phyloP scores from a whole-genome alignment of 2,329 filamentous ascomycete genomes.

The Didymella lethalis region DNA sequence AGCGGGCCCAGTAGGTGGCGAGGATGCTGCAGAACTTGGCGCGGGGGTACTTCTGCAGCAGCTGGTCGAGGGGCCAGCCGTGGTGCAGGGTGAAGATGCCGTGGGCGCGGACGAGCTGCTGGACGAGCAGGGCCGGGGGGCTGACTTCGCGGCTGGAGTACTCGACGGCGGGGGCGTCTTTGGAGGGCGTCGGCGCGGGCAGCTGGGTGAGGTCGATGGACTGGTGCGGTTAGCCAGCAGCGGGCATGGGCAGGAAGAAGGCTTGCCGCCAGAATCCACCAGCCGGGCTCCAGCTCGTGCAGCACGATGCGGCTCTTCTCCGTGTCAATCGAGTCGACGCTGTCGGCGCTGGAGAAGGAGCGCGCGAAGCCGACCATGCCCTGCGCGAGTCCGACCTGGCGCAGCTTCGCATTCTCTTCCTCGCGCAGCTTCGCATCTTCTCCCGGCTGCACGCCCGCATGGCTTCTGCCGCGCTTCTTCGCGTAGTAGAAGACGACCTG shows the following conservation, averaged over 20 bases:
- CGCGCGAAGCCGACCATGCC: conserved; percentile 92
- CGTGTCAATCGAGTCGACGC: conserved; percentile 88
- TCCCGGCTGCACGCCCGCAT: conserved; percentile 58
- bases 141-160: conserved; percentile 93
- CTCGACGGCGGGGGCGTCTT: conserved; percentile 63
- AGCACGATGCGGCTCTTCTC: conserved; percentile 85
- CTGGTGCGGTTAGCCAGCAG: conserved; percentile 51
- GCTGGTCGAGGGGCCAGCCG: conserved; percentile 72
- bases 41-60: conserved; percentile 72
- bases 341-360: conserved; percentile 74
- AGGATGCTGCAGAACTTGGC: conserved; percentile 75
- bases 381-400: conserved; percentile 94
- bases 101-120: conserved; percentile 84
- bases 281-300: conserved; percentile 85
- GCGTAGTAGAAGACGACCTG: conserved; percentile 96
- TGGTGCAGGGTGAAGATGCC: conserved; percentile 88
- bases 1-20: conserved; percentile 80
- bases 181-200: conserved; percentile 56
- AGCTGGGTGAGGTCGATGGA: conserved; percentile 83
- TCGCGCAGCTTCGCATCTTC: conserved; percentile 59
- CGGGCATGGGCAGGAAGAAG: too few relatives aligned
- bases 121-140: conserved; percentile 76
- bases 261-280: conserved; percentile 93
- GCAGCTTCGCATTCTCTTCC: conserved; percentile 82
- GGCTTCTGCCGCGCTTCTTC: conserved; percentile 6